These are phyloP conservation scores for Melanomma pulvis-pyrius DNA, from an alignment of 495 filamentous ascomycete genomes.

Conservation along the genomic window DNA sequence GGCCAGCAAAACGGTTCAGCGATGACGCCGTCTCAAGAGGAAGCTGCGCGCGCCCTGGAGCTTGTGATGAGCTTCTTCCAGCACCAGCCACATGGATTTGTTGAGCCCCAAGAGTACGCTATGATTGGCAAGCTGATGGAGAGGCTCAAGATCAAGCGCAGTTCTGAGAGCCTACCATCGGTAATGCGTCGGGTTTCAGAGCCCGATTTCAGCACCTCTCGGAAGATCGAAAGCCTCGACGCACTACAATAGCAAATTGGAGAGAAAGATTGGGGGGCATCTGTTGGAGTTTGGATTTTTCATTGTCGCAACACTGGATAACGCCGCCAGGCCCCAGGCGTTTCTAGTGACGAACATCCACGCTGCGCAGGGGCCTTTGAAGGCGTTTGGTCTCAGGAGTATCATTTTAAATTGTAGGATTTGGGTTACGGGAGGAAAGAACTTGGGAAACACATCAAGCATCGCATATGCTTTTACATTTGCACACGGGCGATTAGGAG, in stretches of 20 bases:
- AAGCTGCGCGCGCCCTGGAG: slow-evolving; percentile 83
- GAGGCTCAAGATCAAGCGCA: slow-evolving; percentile 73
- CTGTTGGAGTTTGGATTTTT: background rate
- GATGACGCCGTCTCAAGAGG: slow-evolving; percentile 74
- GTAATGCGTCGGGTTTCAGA: slow-evolving; percentile 30
- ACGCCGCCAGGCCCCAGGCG: background rate
- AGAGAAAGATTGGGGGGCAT: background rate
- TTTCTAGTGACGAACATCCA: background rate
- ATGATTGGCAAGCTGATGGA: slow-evolving; percentile 84
- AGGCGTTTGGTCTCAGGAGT: slow-evolving; percentile 7
- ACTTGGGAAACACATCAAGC: background rate
- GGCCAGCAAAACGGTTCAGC: slow-evolving; percentile 38
- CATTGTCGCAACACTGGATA: background rate
- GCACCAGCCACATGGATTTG: slow-evolving; percentile 66
- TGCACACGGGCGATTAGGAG: slow-evolving; percentile 9
- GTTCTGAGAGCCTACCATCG: slow-evolving; percentile 57
- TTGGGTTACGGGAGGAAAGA: slow-evolving; percentile 12
- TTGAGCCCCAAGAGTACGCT: slow-evolving; percentile 81
- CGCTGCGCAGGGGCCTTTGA: background rate
- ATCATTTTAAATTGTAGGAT: slow-evolving; percentile 16
- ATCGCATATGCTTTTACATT: slow-evolving; percentile 6
- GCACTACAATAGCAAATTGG: slow-evolving; percentile 1
- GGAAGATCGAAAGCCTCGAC: slow-evolving; percentile 22
- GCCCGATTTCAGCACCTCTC: slow-evolving; percentile 18
- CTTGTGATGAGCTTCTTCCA: slow-evolving; percentile 84